Base-by-base conservation (phyloP, 2,329 filamentous ascomycete genomes). In the Colletotrichum karsti region DNA sequence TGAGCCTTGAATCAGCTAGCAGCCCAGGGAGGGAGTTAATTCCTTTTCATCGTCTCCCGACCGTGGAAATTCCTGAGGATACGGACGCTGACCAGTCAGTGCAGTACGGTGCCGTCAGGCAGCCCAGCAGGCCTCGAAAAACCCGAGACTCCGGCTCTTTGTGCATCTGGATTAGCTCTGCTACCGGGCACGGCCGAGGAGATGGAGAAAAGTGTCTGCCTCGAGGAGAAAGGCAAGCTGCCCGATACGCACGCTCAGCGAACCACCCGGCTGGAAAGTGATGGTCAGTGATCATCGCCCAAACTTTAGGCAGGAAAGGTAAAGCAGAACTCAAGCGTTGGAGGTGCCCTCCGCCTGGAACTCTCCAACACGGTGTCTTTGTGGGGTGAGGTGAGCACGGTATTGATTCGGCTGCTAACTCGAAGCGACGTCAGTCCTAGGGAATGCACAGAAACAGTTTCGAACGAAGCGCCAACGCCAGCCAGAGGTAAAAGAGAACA, bases 111-210 rank as follows among this genome's bases (percentile, higher is more conserved):
- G 54, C 37, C n/a, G 33, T 33, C 35, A 28, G 22, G 42, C 30
- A 12, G 26, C 46, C 24, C 28, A 61, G 30, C 48, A 44, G 22
- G 10, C 3, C 46, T 60, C 56, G 22, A 65, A n/a, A 18, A 57
- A 28, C 59, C 59, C 51, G 64, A 57, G 58, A 53, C 59, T 63
- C 35, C 51, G 59, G 64, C 60, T 59, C 54, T 28, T 64, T 59
- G 53, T 54, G n/a, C 5, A 13, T 56, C 56, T 56, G 50, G 50
- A 50, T 41, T 62, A 15, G 56, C 28, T 53, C 55, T 39, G 20
- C 39, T 15, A 35, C n/a, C 30, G 46, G 48, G 60, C 59, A 67
- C 35, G 51, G 20, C 42, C 51, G 35, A 18, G 18, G 10, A 44
- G 24, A 41, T 51, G 41, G 35, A n/a, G 42, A 50, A 41, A 44